Conservation (phyloP, 2,329 filamentous ascomycete species). For the Amphichorda felina region DNA sequence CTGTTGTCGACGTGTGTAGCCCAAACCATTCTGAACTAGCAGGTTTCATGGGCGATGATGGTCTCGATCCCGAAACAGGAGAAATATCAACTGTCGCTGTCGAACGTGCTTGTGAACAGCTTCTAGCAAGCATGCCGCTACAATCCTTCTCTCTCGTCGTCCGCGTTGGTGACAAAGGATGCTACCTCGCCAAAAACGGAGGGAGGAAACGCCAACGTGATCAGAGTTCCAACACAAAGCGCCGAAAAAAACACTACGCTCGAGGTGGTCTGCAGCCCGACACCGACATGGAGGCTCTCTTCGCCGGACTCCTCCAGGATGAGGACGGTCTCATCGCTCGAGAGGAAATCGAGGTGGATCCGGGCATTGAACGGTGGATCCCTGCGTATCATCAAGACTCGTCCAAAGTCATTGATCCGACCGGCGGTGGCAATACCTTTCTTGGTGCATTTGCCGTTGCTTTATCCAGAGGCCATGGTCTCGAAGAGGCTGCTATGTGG, state of each 20-base stretch:
- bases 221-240: conserved; percentile 12
- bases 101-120: conserved; percentile 49
- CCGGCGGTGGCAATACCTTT: conserved; percentile 88
- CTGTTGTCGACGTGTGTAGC: conserved; percentile 50
- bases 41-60: conserved; percentile 60
- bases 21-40: conserved; percentile 89
- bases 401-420: conserved; percentile 70
- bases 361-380: conserved; percentile 60
- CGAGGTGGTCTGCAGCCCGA: conserved; percentile 44
- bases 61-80: conserved; percentile 41
- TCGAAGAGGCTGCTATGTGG: conserved; percentile 65
- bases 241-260: conserved; percentile 29
- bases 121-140: conserved; percentile 52
- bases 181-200: conserved; percentile 49
- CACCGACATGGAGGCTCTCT: conserved; percentile 51
- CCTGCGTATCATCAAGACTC: conserved; percentile 56
- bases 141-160: conserved; percentile 57
- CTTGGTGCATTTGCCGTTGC: conserved; percentile 49
- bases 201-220: conserved; percentile 31
- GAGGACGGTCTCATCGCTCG: conserved; percentile 38
- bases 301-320: conserved; percentile 45
- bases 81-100: conserved; percentile 38
- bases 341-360: conserved; percentile 49
- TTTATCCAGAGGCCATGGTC: conserved; percentile 43
- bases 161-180: conserved; percentile 60